Percentiles rank a stretch among this genome's conserved stretches.
phyloP scores from a whole-genome alignment of 2,329 filamentous ascomycete species.

The Microdochium trichocladiopsis region DNA sequence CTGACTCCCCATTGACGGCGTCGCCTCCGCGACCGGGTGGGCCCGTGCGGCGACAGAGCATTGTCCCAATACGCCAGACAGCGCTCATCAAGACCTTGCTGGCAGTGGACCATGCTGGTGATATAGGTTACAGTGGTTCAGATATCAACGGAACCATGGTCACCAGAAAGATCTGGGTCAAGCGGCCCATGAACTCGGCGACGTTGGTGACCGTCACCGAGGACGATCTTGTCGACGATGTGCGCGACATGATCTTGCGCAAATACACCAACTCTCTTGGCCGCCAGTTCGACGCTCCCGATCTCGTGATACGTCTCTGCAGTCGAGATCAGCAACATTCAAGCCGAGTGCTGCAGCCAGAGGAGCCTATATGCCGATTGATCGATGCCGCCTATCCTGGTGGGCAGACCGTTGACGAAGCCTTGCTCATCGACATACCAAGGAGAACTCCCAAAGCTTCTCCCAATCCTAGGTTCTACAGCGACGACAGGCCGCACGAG shows the following conservation, averaged over 20 bases:
- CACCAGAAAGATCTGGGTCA: slow-evolving; percentile 89
- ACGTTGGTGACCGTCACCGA: slow-evolving; percentile 81
- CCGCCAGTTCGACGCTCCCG: slow-evolving; percentile 81
- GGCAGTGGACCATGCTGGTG: slow-evolving; percentile 31
- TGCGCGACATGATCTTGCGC: slow-evolving; percentile 82
- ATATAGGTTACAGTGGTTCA: slow-evolving; percentile 6
- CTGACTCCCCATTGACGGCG: slow-evolving; percentile 8
- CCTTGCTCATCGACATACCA: slow-evolving; percentile 83
- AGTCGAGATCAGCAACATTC: slow-evolving; percentile 54
- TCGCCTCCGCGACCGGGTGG: slow-evolving; percentile 17
- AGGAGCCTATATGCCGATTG: slow-evolving; percentile 73
- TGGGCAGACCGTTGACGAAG: slow-evolving; percentile 83
- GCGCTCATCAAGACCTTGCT: slow-evolving; percentile 46
- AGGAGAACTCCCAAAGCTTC: slow-evolving; percentile 75
- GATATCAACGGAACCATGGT: slow-evolving; percentile 43
- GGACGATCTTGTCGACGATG: slow-evolving; percentile 89
- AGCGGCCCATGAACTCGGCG: slow-evolving; percentile 74
- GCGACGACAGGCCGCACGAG: slow-evolving; percentile 23
- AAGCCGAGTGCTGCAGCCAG: slow-evolving; percentile 72
- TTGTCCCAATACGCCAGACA: slow-evolving; percentile 35
- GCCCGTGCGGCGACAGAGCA: slow-evolving; percentile 32
- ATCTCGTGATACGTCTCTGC: slow-evolving; percentile 72
- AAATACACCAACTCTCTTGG: slow-evolving; percentile 95
- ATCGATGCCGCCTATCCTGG: slow-evolving; percentile 80
- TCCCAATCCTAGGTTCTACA: slow-evolving; percentile 37